phyloP scores from a whole-genome alignment of 768 basidiomycete genomes.

The Phallus indusiatus region DNA sequence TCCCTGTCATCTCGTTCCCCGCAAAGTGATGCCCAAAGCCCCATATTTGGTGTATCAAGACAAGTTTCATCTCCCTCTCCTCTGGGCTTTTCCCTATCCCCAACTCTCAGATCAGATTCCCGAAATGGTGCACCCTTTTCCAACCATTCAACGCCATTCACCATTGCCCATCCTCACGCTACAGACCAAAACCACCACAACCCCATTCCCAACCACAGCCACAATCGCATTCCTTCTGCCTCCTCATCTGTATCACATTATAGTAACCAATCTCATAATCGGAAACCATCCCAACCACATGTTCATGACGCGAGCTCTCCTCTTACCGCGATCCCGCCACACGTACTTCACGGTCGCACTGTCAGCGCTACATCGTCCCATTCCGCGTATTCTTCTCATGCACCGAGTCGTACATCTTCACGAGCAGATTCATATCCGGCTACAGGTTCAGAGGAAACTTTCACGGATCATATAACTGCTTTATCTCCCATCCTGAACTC shows the following conservation, averaged over 20 bases:
- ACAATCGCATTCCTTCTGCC: conserved; percentile 1
- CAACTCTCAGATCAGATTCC: background rate
- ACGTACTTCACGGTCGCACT: background rate
- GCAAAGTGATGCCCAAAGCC: background rate
- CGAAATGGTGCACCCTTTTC: background rate
- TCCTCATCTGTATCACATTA: conserved; percentile 3
- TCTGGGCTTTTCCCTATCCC: background rate
- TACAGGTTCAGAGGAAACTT: conserved; percentile 4
- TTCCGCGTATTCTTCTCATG: background rate
- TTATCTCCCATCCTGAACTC: background rate
- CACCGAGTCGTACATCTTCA: background rate
- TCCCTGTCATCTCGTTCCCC: conserved; percentile 2
- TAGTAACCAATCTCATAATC: conserved; percentile 1
- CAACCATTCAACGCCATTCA: background rate
- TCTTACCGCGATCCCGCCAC: background rate
- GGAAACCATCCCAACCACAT: background rate
- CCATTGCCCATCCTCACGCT: background rate
- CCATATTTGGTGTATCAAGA: background rate
- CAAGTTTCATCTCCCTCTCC: background rate
- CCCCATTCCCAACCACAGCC: no score
- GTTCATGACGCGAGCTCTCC: background rate
- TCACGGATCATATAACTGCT: background rate
- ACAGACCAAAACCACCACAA: no score
- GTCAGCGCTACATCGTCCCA: background rate
- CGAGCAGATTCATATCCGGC: background rate